Conservation (phyloP, 805 yeast genomes). For the Saccharomycopsis sp. region DNA sequence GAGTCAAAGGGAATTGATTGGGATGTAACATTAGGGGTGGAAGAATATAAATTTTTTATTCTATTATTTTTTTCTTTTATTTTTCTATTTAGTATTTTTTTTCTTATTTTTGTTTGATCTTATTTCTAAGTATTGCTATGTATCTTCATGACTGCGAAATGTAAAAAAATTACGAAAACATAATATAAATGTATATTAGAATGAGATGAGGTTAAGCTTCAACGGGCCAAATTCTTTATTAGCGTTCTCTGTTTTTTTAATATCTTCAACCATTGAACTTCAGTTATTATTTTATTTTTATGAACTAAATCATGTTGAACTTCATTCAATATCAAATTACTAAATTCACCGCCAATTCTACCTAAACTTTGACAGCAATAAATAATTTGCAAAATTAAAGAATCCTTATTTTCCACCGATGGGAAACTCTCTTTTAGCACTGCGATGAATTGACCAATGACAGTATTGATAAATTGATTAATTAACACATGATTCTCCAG, state of each 20-base stretch:
- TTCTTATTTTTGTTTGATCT: not conserved
- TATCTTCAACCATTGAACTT: conserved; percentile 37
- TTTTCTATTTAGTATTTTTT: not conserved
- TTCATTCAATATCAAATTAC: conserved; percentile 41
- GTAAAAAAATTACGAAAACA: too few relatives aligned
- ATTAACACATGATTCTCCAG: conserved; percentile 28
- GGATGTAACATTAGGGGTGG: too few relatives aligned
- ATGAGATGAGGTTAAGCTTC: too few relatives aligned
- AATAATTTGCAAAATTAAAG: conserved; percentile 71
- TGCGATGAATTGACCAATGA: conserved; percentile 29
- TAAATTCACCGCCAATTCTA: conserved; percentile 64
- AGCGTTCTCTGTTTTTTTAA: conserved; percentile 37
- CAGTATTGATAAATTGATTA: conserved; percentile 32
- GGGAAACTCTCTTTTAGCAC: conserved; percentile 30
- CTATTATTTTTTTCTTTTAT: not conserved
- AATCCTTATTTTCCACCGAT: conserved; percentile 43
- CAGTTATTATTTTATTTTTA: conserved; percentile 26
- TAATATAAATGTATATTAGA: too few relatives aligned
- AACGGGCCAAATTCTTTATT: conserved; percentile 22
- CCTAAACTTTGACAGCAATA: conserved; percentile 86
- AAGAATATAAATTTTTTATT: too few relatives aligned
- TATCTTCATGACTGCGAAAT: not conserved
- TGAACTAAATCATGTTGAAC: conserved; percentile 24
- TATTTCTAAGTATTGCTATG: not conserved
- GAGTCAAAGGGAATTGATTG: too few relatives aligned